Percentiles rank a stretch among this genome's conserved stretches.
phyloP scores from a whole-genome alignment of 2,329 filamentous ascomycete genomes.

The Fusarium dimerum region DNA sequence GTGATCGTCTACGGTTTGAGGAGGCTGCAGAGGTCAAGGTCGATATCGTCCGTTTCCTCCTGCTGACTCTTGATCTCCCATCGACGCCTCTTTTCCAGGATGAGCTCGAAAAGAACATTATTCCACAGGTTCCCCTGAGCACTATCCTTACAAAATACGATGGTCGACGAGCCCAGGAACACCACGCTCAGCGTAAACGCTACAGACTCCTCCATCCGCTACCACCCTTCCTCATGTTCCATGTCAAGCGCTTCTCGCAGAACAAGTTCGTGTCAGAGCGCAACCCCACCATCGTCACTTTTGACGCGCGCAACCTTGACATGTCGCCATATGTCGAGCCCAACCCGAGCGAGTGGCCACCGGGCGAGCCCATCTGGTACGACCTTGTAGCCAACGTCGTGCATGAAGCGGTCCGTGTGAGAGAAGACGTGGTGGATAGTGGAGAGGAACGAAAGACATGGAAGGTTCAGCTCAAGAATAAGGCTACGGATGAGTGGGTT shows the following conservation, averaged over 20 bases:
- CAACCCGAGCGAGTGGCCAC: constrained; percentile 68
- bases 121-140: constrained; percentile 84
- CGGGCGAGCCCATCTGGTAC: constrained; percentile 85
- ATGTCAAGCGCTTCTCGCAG: constrained; percentile 94
- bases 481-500: constrained; percentile 83
- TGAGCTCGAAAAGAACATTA: constrained; percentile 91
- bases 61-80: constrained; percentile 91
- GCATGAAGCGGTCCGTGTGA: constrained; percentile 76
- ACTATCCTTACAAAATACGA: constrained; percentile 91
- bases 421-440: constrained; percentile 85
- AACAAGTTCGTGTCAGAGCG: constrained; percentile 97
- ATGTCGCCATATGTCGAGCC: constrained; percentile 91
- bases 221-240: constrained; percentile 87
- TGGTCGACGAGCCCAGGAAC: constrained; percentile 82
- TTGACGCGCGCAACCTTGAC: constrained; percentile 80
- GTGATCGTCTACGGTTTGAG: constrained; percentile 88
- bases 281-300: constrained; percentile 97
- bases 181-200: constrained; percentile 82
- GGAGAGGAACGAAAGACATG: constrained; percentile 87
- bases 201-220: constrained; percentile 89
- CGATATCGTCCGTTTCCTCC: constrained; percentile 78
- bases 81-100: constrained; percentile 94
- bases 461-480: constrained; percentile 87
- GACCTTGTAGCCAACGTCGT: constrained; percentile 95
- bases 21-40: constrained; percentile 81